Evolutionary conservation across 441 rosid species (phyloP).

Genomic region (Populus hybrid): DNA sequence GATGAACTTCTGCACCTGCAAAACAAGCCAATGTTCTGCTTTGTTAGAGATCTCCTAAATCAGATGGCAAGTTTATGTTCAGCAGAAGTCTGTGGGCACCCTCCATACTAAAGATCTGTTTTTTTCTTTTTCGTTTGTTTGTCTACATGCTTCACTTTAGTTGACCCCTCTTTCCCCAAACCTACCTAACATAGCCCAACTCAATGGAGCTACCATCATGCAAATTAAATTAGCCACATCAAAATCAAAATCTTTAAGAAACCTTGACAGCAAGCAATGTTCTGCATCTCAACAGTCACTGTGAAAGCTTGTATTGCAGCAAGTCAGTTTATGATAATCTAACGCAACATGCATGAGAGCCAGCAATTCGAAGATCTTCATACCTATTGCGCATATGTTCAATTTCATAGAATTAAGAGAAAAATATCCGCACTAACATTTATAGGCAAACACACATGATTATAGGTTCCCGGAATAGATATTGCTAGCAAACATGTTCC

Average conservation of each 20-base stretch:
- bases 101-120: too few species aligned
- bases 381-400: not conserved
- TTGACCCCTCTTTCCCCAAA: not conserved
- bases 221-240: not conserved
- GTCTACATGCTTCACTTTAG: not conserved
- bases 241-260: not conserved
- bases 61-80: not conserved
- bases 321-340: not conserved
- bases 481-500: not conserved
- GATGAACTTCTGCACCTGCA: slow-evolving; percentile 28
- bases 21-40: not conserved
- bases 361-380: not conserved
- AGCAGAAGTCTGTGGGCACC: too few species aligned
- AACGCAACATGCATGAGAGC: not conserved
- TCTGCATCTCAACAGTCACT: not conserved
- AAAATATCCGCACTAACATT: not conserved
- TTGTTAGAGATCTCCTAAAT: not conserved
- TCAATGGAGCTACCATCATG: not conserved
- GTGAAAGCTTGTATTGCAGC: not conserved
- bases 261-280: not conserved
- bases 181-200: not conserved
- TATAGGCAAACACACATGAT: not conserved
- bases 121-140: too few species aligned
- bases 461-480: not conserved
- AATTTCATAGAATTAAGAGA: not conserved